phyloP scores from a whole-genome alignment of 2,329 filamentous ascomycete genomes.

The Fusarium sp. region DNA sequence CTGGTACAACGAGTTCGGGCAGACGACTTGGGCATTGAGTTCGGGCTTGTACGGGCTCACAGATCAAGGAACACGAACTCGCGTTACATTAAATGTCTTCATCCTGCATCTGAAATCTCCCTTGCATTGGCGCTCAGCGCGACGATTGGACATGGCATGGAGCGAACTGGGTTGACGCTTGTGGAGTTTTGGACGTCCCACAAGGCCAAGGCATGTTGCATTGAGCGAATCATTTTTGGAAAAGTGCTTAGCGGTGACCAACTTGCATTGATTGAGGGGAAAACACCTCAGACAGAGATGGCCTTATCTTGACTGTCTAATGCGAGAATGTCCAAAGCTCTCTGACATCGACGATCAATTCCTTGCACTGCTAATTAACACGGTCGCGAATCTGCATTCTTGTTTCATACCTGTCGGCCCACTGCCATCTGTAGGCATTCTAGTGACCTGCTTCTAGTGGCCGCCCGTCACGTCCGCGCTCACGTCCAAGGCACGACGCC shows the following conservation, averaged over 20 bases:
- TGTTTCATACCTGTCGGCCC: background rate
- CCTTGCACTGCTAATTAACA: background rate
- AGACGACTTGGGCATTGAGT: background rate
- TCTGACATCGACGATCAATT: background rate
- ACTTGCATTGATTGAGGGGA: constrained; percentile 16
- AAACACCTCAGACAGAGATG: constrained; percentile 24
- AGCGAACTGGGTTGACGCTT: constrained; percentile 20
- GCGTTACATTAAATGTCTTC: background rate
- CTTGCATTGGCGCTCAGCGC: constrained; percentile 37
- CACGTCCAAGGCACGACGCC: constrained; percentile 28
- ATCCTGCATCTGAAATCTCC: constrained; percentile 19
- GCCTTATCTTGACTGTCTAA: background rate
- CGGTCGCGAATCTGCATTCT: constrained; percentile 13
- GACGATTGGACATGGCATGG: constrained; percentile 32
- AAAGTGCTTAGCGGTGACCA: constrained; percentile 28
- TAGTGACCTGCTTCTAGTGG: background rate
- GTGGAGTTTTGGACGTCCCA: constrained; percentile 28
- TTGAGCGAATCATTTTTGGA: constrained; percentile 22
- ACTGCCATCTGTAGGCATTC: background rate
- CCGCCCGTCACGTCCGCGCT: constrained; percentile 11
- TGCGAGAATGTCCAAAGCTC: background rate
- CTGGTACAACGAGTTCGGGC: background rate
- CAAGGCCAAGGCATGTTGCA: constrained; percentile 15
- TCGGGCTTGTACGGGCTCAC: background rate
- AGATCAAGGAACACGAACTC: background rate